phyloP scores from a whole-genome alignment of 352 stramenopile species.

The Phytopythium oedochilum region DNA sequence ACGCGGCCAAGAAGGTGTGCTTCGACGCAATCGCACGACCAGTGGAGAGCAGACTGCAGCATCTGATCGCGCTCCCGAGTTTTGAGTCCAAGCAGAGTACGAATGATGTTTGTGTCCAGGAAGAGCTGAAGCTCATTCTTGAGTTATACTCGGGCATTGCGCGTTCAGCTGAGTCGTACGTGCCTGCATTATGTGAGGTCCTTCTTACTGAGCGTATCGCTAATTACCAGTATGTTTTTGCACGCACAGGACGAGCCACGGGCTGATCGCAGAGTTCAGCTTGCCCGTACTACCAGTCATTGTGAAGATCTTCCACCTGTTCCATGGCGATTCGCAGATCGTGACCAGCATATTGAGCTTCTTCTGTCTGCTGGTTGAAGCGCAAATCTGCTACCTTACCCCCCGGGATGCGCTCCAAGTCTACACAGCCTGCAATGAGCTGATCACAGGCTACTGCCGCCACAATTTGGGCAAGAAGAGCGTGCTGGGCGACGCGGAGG shows the following conservation, averaged over 20 bases:
- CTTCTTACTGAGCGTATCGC: too few relatives aligned
- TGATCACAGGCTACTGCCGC: constrained; percentile 63
- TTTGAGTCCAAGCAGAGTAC: constrained; percentile 56
- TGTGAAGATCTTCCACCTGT: constrained; percentile 72
- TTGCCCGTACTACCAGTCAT: constrained; percentile 67
- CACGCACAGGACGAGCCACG: constrained; percentile 38
- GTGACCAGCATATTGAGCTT: constrained; percentile 73
- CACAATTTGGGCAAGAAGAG: constrained; percentile 71
- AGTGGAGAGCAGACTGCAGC: constrained; percentile 42
- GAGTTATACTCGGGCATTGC: constrained; percentile 78
- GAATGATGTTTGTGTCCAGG: constrained; percentile 62
- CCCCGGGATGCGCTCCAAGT: constrained; percentile 65
- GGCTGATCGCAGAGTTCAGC: constrained; percentile 56
- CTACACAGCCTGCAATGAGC: constrained; percentile 63
- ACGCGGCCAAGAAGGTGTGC: constrained; percentile 29
- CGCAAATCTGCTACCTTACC: constrained; percentile 72
- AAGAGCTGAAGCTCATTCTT: constrained; percentile 74
- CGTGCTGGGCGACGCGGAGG: constrained; percentile 55
- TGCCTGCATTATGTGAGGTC: background rate
- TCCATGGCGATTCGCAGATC: constrained; percentile 67
- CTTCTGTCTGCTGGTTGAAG: constrained; percentile 76
- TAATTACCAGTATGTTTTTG: too few relatives aligned
- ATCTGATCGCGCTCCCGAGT: constrained; percentile 46
- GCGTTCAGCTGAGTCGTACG: constrained; percentile 61
- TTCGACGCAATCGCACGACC: constrained; percentile 56